These are phyloP conservation scores for Coccomyxa subellipsoidea DNA, from an alignment of 163 green algal species.

Conservation along the genomic window DNA sequence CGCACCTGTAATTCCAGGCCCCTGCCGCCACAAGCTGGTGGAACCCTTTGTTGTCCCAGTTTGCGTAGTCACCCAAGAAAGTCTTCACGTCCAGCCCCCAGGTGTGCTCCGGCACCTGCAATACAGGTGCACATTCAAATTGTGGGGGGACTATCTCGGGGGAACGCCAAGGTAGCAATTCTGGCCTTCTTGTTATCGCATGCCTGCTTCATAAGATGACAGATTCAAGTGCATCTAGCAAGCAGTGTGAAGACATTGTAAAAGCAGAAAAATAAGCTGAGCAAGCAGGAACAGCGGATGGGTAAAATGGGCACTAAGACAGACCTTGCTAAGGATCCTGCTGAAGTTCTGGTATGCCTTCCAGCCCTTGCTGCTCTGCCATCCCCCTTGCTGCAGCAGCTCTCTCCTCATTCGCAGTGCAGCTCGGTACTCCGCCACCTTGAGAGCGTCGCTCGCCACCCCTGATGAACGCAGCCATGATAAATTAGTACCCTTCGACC, in stretches of 20 bases:
- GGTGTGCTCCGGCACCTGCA: slow-evolving; percentile 66
- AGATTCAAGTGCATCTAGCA: too few species aligned
- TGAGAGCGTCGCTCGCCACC: slow-evolving; percentile 47
- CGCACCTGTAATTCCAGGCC: background rate
- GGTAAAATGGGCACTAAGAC: too few species aligned
- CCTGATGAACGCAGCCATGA: too few species aligned
- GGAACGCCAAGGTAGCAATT: too few species aligned
- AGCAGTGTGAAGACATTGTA: background rate
- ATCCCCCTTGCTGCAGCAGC: background rate
- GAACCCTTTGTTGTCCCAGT: slow-evolving; percentile 60
- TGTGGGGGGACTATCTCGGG: background rate
- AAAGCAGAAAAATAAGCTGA: background rate
- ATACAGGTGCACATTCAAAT: background rate
- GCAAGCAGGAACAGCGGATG: background rate
- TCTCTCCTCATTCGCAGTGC: slow-evolving; percentile 29
- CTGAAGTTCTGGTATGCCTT: slow-evolving; percentile 46
- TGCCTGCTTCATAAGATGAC: too few species aligned
- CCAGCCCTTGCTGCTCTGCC: background rate
- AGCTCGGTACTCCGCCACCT: slow-evolving; percentile 48
- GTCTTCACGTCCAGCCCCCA: slow-evolving; percentile 57
- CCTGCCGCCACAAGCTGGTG: slow-evolving; percentile 17
- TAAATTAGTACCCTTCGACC: too few species aligned
- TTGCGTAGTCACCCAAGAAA: slow-evolving; percentile 31
- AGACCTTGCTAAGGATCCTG: slow-evolving; percentile 51
- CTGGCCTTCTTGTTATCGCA: too few species aligned